Conservation (phyloP, 148 eudicot genomes). For the Chenopodium formosanum region DNA sequence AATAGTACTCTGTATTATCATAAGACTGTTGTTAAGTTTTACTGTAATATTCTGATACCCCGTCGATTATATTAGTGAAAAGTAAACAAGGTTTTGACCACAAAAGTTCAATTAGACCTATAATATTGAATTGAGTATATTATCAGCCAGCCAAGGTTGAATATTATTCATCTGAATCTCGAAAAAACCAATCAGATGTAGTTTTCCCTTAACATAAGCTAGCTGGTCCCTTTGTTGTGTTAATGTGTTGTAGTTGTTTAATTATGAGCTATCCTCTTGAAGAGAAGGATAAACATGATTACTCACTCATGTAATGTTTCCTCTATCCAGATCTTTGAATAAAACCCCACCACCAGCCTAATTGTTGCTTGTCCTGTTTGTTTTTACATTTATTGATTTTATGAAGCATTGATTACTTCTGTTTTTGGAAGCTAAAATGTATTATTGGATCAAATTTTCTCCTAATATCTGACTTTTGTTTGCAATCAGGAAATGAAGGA, state of each 20-base stretch:
- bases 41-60: too few relatives aligned
- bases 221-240: too few relatives aligned
- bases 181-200: not conserved
- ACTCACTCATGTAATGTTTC: not conserved
- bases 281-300: not conserved
- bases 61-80: not conserved
- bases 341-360: slow-evolving; percentile 6
- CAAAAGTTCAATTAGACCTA: not conserved
- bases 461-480: not conserved
- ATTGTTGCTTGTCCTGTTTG: slow-evolving; percentile 3
- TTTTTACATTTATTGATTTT: not conserved
- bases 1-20: not conserved
- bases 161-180: not conserved
- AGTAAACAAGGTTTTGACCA: not conserved
- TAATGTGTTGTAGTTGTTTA: not conserved
- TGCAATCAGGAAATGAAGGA: slow-evolving; percentile 49
- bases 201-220: not conserved
- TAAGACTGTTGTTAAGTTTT: too few relatives aligned
- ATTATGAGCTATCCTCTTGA: not conserved
- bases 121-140: too few relatives aligned
- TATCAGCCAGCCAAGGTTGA: not conserved
- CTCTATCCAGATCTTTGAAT: not conserved
- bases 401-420: not conserved
- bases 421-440: not conserved
- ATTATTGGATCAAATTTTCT: not conserved